phyloP scores from a whole-genome alignment of 2,329 filamentous ascomycete species.

The Colletotrichum melonis region DNA sequence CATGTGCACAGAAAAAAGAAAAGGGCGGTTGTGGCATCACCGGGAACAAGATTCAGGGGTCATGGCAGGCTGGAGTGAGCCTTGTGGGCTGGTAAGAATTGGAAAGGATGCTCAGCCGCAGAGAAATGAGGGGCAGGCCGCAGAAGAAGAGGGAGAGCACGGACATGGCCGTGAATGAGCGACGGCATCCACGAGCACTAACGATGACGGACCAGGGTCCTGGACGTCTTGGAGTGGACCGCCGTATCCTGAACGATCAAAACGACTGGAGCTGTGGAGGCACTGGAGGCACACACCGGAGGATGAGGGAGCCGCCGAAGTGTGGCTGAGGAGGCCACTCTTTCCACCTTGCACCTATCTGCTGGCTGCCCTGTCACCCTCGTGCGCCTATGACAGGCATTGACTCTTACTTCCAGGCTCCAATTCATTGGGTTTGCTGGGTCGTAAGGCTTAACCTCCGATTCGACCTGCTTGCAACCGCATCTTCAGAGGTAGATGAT shows the following conservation, averaged over 20 bases:
- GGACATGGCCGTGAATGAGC: conserved; percentile 31
- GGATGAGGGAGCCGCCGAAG: not conserved
- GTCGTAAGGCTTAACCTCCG: conserved; percentile 1
- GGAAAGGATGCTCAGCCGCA: conserved; percentile 35
- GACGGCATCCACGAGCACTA: not conserved
- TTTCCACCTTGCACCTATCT: not conserved
- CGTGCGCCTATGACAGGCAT: not conserved
- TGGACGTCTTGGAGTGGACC: not conserved
- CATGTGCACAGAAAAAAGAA: not conserved
- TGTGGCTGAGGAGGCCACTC: conserved; percentile 30
- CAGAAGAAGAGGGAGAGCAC: conserved; percentile 21
- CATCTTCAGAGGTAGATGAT: not conserved
- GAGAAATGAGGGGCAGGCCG: conserved; percentile 27
- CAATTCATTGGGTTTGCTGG: not conserved
- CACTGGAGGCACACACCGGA: not conserved
- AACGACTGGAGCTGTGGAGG: not conserved
- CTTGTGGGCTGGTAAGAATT: conserved; percentile 32
- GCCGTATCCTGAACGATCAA: conserved; percentile 1
- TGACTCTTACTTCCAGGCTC: not conserved
- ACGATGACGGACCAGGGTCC: conserved; percentile 2
- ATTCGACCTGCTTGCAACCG: not conserved
- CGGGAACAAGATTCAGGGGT: conserved; percentile 20
- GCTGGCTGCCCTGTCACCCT: not conserved
- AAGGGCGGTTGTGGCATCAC: not conserved
- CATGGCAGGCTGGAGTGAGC: conserved; percentile 21